A percentile compares a stretch with the other conserved stretches of the same genome.
Conservation (phyloP, 1,139 yeast genomes). For the Geotrichum phurueaensis region DNA sequence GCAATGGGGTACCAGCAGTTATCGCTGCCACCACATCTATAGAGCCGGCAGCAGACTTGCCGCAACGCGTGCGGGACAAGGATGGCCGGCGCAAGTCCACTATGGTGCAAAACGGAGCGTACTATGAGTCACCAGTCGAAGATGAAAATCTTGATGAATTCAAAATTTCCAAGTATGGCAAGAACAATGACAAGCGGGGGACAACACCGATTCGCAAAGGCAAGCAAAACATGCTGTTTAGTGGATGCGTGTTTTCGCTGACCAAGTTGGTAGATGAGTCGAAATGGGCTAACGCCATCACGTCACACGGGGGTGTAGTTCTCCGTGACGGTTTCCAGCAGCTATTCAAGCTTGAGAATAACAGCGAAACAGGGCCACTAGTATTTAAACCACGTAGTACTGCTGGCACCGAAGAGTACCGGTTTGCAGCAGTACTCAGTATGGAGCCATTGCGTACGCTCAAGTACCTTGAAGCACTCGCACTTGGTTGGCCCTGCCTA, state of each 20-base stretch:
- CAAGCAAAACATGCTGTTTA: constrained; percentile 29
- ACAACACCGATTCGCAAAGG: neutral
- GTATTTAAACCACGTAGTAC: neutral
- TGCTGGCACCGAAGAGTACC: neutral
- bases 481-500: constrained; percentile 84
- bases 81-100: constrained; percentile 5
- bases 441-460: constrained; percentile 55
- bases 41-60: neutral
- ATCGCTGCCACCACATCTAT: neutral
- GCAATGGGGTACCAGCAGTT: neutral
- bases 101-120: constrained; percentile 1
- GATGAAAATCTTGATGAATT: neutral
- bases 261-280: constrained; percentile 35
- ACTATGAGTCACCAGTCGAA: constrained; percentile 8
- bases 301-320: constrained; percentile 49
- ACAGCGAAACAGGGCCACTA: constrained; percentile 1
- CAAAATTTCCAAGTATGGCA: neutral
- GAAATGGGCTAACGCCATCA: constrained; percentile 38
- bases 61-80: neutral
- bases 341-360: constrained; percentile 17
- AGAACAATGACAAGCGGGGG: neutral
- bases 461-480: constrained; percentile 78
- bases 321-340: constrained; percentile 45
- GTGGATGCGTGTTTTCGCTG: constrained; percentile 41
- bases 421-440: constrained; percentile 50